These are phyloP conservation scores for Silene noctiflora DNA, from an alignment of 179 eudicot species.

Conservation along the genomic window DNA sequence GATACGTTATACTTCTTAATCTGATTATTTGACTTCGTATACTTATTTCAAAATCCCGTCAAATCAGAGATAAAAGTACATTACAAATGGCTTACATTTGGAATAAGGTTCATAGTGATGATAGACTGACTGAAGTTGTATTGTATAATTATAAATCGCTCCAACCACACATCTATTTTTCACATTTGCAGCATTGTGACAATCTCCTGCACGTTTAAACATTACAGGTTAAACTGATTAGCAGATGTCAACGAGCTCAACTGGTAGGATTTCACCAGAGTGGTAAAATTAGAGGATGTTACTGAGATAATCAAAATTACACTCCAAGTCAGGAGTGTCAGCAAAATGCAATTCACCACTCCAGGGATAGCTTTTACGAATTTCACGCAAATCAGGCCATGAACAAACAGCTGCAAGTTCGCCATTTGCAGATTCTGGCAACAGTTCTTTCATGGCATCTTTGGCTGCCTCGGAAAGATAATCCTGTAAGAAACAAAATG, in stretches of 20 bases:
- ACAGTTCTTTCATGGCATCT: conserved; percentile 53
- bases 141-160: conserved; percentile 63
- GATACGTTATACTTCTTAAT: too few species aligned
- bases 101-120: conserved; percentile 24
- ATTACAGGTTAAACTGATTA: not conserved
- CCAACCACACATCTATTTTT: conserved; percentile 57
- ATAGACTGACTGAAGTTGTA: conserved; percentile 49
- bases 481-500: too few species aligned
- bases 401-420: conserved; percentile 71
- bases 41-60: too few species aligned
- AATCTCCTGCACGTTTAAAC: conserved; percentile 53
- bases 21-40: too few species aligned
- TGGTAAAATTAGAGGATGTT: conserved; percentile 23
- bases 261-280: not conserved
- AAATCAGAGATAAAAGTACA: too few species aligned
- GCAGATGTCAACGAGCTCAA: not conserved
- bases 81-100: conserved; percentile 44
- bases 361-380: conserved; percentile 55
- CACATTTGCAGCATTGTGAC: conserved; percentile 54
- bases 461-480: too few species aligned
- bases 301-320: conserved; percentile 67
- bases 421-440: conserved; percentile 62
- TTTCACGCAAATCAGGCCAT: conserved; percentile 60
- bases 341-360: conserved; percentile 59
- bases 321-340: conserved; percentile 75